Evolutionary conservation across 768 basidiomycete genomes (phyloP), one percentile per base, ranked within the genome.

Genomic region (Lyophyllum atratum): DNA sequence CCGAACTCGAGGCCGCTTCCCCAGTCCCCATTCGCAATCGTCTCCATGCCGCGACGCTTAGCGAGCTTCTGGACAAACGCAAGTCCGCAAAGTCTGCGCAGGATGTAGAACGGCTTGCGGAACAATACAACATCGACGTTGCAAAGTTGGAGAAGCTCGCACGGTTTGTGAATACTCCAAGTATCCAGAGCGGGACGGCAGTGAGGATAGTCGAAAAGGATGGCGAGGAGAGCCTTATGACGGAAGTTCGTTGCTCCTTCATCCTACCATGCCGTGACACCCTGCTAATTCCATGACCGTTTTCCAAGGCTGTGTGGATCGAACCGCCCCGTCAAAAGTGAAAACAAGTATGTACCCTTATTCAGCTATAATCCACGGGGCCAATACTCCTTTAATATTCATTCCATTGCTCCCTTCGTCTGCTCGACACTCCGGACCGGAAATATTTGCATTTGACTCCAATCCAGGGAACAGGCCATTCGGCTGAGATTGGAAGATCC

Each of bases 111-210:
- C 62, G 68, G n/a, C 71, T 92, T 7, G 82, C 85, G 34, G 64
- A 70, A 49, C 76, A 76, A 64, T 86, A 85, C 66, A 80, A 72
- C 6, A 67, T 93, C 25, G 87, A 89, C 52, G 59, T 74, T 0
- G 71, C 68, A 21, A 80, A 76, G 57, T 59, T 93, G 31, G 78
- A 83, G 48, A 75, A 69, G 19, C 63, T 93, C 19, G 74, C 81
- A 26, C 73, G 75, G 54, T 78, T 79, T 66, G 80, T 93, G 66
- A 90, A 76, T 64, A 84, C 80, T 46, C 88, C 90, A 14, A 89
- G 85, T 67, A 74, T 89, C 6, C 77, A 80, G 46, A 72, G 75
- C 52, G 73, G 70, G 2, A 77, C 79, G 11, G 74, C 75, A 19
- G 73, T 76, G 26, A 75, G 75, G 60, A 74, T 68, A 12, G 72